Percentiles rank a stretch among this genome's conserved stretches.
phyloP scores from a whole-genome alignment of 1,284 basidiomycete genomes.

The Sanghuangporus baumii region DNA sequence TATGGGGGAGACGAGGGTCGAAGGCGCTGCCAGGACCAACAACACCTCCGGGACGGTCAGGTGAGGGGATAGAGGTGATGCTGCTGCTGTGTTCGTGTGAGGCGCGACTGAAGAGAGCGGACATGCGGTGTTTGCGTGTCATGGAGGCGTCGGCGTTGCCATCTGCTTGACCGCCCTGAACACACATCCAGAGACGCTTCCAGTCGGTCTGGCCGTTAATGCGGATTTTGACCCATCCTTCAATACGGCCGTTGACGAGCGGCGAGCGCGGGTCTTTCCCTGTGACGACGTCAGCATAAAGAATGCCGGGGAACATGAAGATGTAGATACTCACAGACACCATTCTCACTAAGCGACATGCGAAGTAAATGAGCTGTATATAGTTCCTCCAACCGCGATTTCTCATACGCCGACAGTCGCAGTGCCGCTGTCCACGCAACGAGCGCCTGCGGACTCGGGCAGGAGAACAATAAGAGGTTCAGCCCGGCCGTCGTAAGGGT shows the following conservation, averaged over 20 bases:
- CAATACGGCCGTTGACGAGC: slow-evolving; percentile 71
- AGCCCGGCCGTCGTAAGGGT: slow-evolving; percentile 93
- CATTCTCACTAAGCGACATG: slow-evolving; percentile 51
- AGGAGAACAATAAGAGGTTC: slow-evolving; percentile 87
- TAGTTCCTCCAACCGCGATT: slow-evolving; percentile 92
- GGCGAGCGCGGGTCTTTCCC: slow-evolving; percentile 64
- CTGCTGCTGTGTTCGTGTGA: slow-evolving; percentile 26
- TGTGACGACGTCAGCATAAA: slow-evolving; percentile 25
- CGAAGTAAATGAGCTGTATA: slow-evolving; percentile 93
- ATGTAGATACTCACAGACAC: slow-evolving; percentile 30
- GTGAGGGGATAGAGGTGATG: slow-evolving; percentile 16
- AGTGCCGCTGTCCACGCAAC: slow-evolving; percentile 91
- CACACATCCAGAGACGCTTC: slow-evolving; percentile 88
- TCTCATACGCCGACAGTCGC: slow-evolving; percentile 91
- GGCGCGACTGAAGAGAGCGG: slow-evolving; percentile 55
- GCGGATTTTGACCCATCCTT: slow-evolving; percentile 91
- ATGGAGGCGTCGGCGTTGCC: slow-evolving; percentile 14
- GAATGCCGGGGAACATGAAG: slow-evolving; percentile 6
- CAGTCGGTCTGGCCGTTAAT: slow-evolving; percentile 95
- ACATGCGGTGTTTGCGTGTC: slow-evolving; percentile 57
- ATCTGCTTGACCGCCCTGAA: slow-evolving; percentile 41
- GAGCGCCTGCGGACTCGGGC: slow-evolving; percentile 64
- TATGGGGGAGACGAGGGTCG: slow-evolving; percentile 37
- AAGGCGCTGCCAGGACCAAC: slow-evolving; percentile 9
- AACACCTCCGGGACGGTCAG: background rate